Base-by-base conservation (phyloP, 352 stramenopile species). In the Blastocystis sp. region DNA sequence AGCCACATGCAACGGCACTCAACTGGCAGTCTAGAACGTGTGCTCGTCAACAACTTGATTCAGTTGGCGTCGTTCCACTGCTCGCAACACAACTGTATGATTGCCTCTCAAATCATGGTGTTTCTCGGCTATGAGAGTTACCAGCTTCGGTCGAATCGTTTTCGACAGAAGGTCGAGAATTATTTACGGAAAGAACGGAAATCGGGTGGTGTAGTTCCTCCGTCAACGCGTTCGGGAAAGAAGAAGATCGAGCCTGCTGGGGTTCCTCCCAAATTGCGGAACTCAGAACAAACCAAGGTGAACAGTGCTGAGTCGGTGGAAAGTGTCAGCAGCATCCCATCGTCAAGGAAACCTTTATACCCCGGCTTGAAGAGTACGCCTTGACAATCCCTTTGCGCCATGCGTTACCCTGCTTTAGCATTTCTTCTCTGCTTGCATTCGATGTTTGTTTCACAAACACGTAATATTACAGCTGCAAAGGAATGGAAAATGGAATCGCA, bases 161-260 rank as follows among this genome's bases (percentile, higher is more conserved):
- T 81, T 42, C 69, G 69, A n/a, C 69, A 81, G 51, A 81, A 81
- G 53, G 48, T 81, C 11, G 69, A 81, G 24, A 81, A 81, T 44
- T 72, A 72, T 72, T 44, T 72, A 8, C 61, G 61, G 6, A 36
- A 72, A 46, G 6, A 48, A 44, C 61, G 61, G 4, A 44, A 21
- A 24, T 7, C 34, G 0, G 61, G 61, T 4, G 61, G 61, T 27
- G 0, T 8, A 18, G 61, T 72, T 46, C 61, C 61, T 48, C 61
- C 61, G 11, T 72, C 61, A 7, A 51, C 61, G 21, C 14, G 61
- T 9, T 27, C 27, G 21, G 38, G 24, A 3, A 44, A 18, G 4
- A 69, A 34, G n/a, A n/a, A n/a, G n/a, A n/a, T n/a, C n/a, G n/a
- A n/a, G n/a, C n/a, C n/a, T n/a, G n/a, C n/a, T n/a, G n/a, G n/a